Evolutionary conservation across 495 filamentous ascomycete genomes (phyloP).

Genomic region (Aspergillus steynii): DNA sequence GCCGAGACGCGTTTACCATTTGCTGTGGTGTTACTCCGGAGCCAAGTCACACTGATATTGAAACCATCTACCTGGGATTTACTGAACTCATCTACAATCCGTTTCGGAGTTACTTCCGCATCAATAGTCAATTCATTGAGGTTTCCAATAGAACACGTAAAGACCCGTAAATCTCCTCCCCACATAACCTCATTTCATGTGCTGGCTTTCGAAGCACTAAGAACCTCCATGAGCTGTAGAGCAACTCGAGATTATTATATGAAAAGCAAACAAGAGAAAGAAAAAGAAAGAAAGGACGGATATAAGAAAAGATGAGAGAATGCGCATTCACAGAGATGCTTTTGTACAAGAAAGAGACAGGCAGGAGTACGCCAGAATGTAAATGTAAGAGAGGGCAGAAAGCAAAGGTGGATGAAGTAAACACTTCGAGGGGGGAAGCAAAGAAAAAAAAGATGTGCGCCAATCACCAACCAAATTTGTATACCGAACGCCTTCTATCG

Average conservation of each 20-base stretch:
- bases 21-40: neutral
- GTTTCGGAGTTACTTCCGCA: neutral
- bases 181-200: neutral
- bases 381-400: conserved; percentile 18
- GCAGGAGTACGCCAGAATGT: conserved; percentile 26
- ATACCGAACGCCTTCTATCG: conserved; percentile 53
- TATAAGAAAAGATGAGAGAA: conserved; percentile 22
- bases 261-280: conserved; percentile 4
- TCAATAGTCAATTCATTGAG: neutral
- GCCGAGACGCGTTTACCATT: conserved; percentile 21
- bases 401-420: conserved; percentile 7
- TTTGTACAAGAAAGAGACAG: conserved; percentile 39
- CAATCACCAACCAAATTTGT: conserved; percentile 33
- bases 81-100: too few species aligned
- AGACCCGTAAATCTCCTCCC: neutral
- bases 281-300: conserved; percentile 17
- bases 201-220: neutral
- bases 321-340: conserved; percentile 29
- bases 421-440: neutral
- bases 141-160: neutral
- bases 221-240: neutral
- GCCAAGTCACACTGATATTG: too few species aligned
- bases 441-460: conserved; percentile 27
- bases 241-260: neutral
- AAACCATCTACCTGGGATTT: neutral